Evolutionary conservation across 2,329 filamentous ascomycete genomes (phyloP).

Genomic region (Sporothrix inflata): DNA sequence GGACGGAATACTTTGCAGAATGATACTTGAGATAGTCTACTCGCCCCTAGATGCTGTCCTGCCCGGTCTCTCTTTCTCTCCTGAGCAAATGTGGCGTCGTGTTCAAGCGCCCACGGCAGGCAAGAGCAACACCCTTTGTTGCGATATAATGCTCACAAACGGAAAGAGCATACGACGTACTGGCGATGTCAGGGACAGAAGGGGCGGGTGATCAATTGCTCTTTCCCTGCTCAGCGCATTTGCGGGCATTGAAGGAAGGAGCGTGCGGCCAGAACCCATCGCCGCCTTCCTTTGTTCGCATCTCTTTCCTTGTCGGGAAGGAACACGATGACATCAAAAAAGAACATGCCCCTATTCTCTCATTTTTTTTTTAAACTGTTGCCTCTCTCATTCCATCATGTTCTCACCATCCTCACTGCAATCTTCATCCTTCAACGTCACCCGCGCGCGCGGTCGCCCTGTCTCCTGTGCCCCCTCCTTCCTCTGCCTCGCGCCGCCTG

Average conservation of each 20-base stretch:
- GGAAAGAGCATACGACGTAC: neutral
- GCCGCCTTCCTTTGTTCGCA: neutral
- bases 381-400: neutral
- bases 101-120: neutral
- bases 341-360: neutral
- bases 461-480: neutral
- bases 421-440: neutral
- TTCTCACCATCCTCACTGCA: neutral
- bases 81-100: neutral
- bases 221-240: neutral
- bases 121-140: neutral
- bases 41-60: neutral
- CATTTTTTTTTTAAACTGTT: neutral
- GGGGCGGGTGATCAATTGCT: neutral
- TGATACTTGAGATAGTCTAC: neutral
- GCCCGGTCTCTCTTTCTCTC: neutral
- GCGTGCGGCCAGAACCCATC: neutral
- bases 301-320: constrained; percentile 3
- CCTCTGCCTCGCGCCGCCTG: too few species aligned
- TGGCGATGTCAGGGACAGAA: neutral
- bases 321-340: neutral
- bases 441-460: neutral
- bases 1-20: neutral
- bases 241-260: neutral
- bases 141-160: neutral